Percentiles rank a stretch among this genome's conserved stretches.
phyloP scores from a whole-genome alignment of 2,329 filamentous ascomycete species.

The Epichloe hybrida region DNA sequence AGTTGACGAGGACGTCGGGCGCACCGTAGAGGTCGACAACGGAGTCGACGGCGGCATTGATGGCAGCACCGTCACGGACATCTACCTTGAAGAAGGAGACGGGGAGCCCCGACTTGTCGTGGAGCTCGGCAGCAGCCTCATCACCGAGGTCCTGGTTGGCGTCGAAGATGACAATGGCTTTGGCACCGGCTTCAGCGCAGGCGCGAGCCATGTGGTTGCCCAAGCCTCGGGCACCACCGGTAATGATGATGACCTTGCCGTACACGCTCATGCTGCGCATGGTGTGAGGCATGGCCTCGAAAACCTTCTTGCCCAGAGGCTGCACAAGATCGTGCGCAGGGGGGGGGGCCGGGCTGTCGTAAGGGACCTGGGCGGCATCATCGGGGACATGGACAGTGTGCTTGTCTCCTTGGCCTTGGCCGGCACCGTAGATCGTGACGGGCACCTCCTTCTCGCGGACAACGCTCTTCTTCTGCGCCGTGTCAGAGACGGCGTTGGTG shows the following conservation, averaged over 20 bases:
- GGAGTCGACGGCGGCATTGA: slow-evolving; percentile 54
- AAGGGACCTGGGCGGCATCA: slow-evolving; percentile 26
- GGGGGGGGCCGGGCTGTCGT: slow-evolving; percentile 26
- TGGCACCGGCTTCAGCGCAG: slow-evolving; percentile 61
- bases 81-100: slow-evolving; percentile 70
- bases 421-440: slow-evolving; percentile 36
- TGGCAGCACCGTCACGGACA: slow-evolving; percentile 56
- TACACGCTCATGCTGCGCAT: slow-evolving; percentile 56
- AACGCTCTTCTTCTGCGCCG: slow-evolving; percentile 35
- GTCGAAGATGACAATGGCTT: slow-evolving; percentile 62
- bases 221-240: slow-evolving; percentile 62
- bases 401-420: slow-evolving; percentile 39
- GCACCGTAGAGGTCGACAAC: slow-evolving; percentile 53
- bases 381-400: slow-evolving; percentile 40
- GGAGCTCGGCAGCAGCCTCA: slow-evolving; percentile 53
- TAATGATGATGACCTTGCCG: slow-evolving; percentile 59
- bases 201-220: slow-evolving; percentile 71
- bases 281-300: slow-evolving; percentile 45
- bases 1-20: slow-evolving; percentile 66
- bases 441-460: slow-evolving; percentile 44
- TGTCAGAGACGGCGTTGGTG: slow-evolving; percentile 21
- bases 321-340: slow-evolving; percentile 33
- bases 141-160: slow-evolving; percentile 65
- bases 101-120: slow-evolving; percentile 58
- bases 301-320: slow-evolving; percentile 40